Evolutionary conservation across 2,329 filamentous ascomycete genomes (phyloP).

Genomic region (Phialocephala sp.): DNA sequence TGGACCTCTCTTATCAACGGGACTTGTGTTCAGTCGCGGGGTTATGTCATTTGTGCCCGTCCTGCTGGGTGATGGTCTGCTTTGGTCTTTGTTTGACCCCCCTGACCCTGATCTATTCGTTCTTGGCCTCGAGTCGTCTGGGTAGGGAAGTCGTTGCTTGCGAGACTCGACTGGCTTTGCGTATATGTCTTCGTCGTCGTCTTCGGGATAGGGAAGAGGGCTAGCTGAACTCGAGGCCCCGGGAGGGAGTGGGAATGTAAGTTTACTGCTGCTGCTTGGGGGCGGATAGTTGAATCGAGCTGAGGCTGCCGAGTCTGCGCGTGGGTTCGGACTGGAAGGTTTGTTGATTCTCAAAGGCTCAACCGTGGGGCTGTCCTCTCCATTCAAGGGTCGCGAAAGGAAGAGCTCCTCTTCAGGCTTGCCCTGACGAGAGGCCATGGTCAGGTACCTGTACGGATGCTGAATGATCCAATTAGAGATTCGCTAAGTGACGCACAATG

Average conservation of each 20-base stretch:
- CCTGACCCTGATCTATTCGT: constrained; percentile 33
- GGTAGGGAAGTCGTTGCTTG: constrained; percentile 45
- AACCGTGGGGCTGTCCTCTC: constrained; percentile 75
- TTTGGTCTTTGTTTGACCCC: constrained; percentile 29
- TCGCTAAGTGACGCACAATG: constrained; percentile 37
- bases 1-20: constrained; percentile 62
- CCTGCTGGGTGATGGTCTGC: constrained; percentile 30
- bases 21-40: constrained; percentile 42
- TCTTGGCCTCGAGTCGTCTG: constrained; percentile 39
- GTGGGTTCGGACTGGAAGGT: constrained; percentile 67
- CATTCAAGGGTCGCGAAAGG: constrained; percentile 57
- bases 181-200: constrained; percentile 56
- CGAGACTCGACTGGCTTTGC: constrained; percentile 43
- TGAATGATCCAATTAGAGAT: constrained; percentile 33
- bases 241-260: constrained; percentile 67
- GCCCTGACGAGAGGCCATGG: constrained; percentile 55
- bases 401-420: constrained; percentile 85
- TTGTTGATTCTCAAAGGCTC: constrained; percentile 87
- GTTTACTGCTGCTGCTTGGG: constrained; percentile 52
- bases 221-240: constrained; percentile 74
- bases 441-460: constrained; percentile 28
- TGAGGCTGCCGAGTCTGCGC: constrained; percentile 42
- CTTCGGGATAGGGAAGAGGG: constrained; percentile 75
- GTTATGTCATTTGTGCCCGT: constrained; percentile 43
- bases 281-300: constrained; percentile 56